phyloP scores from a whole-genome alignment of 2,329 filamentous ascomycete species.

The Blumeria hordei region DNA sequence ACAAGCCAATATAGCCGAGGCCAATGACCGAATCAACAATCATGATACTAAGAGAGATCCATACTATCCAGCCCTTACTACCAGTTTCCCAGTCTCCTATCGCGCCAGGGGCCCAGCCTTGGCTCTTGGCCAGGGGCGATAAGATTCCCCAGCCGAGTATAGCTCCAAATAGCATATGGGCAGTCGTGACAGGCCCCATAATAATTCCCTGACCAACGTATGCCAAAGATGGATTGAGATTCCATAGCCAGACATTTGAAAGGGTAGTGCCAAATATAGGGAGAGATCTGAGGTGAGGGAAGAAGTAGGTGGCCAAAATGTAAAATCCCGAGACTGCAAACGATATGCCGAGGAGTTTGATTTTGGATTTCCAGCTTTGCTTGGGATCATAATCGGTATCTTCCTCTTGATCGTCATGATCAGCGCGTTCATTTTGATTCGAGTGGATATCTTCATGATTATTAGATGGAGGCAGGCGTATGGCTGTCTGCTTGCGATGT shows the following conservation, averaged over 20 bases:
- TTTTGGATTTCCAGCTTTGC: conserved; percentile 15
- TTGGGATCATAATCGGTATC: conserved; percentile 8
- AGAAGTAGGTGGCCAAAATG: conserved; percentile 73
- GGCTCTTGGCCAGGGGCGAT: conserved; percentile 65
- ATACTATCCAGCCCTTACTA: conserved; percentile 97
- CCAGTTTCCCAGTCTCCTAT: conserved; percentile 78
- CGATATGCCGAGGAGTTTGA: conserved; percentile 23
- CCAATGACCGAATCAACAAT: conserved; percentile 78
- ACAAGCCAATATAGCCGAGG: conserved; percentile 51
- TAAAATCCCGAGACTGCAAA: conserved; percentile 36
- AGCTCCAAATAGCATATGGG: conserved; percentile 86
- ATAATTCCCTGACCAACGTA: conserved; percentile 96
- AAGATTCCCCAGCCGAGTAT: conserved; percentile 75
- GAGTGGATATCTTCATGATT: not conserved
- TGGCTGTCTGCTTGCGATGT: conserved; percentile 33
- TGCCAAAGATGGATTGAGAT: conserved; percentile 84
- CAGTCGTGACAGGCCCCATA: conserved; percentile 85
- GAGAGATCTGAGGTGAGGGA: conserved; percentile 63
- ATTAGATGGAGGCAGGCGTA: conserved; percentile 1
- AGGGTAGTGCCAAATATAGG: conserved; percentile 59
- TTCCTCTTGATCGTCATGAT: conserved; percentile 2
- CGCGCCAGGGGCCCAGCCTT: conserved; percentile 71
- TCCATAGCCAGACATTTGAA: conserved; percentile 75
- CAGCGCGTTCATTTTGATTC: not conserved
- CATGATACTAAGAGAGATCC: conserved; percentile 93